Base-by-base conservation (phyloP, 345 rosid genomes). In the Geranium rotundifolium region DNA sequence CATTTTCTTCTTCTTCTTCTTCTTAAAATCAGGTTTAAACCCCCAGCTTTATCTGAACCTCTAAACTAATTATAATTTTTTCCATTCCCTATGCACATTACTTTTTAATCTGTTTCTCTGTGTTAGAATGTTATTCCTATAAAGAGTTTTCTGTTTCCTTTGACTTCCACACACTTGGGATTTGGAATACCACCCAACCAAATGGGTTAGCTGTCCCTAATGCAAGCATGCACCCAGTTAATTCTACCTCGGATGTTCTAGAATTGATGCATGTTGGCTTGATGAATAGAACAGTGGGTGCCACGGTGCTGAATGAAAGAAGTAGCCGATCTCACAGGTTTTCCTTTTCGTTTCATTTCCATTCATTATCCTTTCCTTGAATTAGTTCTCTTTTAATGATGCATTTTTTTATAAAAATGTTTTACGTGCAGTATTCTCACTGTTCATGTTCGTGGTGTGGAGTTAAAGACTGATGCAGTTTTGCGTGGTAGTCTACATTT, bases 251-350 rank as follows among this genome's bases (percentile, higher is more conserved):
- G 61, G 96, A 89, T 76, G 96, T 89, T 4, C 68, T 89, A 60
- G 87, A 86, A 54, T 78, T 86, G 74, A 89, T 89, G 93, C 77
- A 67, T 63, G 79, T 81, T 69, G 99, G 97, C 59, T 72, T 86
- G 62, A 81, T 75, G 81, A 93, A 93, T 64, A 88, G 99, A 63
- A 85, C 96, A 20, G 83, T 90, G 9, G 95, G 99, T 41, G 89
- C 97, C 63, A 90, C 99, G 1, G 92, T 92, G 29, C 78, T 90
- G 58, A 90, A 93, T 72, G 97, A 93, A 74, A 83, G 99, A 76
- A 93, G 99, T 64, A 93, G 99, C 69, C 82, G 99, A 90, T 93
- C 99, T 50, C 99, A 93, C 77, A 88, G 97, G 99, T 92, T 65
- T 7, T 72, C 54, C 34, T 75, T 65, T 61, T 54, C 67, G 56